Percentiles rank a stretch among this genome's conserved stretches.
These are phyloP conservation scores for Paramecium octaurelia DNA, from an alignment of 73 alveolate genomes.

Conservation along the genomic window DNA sequence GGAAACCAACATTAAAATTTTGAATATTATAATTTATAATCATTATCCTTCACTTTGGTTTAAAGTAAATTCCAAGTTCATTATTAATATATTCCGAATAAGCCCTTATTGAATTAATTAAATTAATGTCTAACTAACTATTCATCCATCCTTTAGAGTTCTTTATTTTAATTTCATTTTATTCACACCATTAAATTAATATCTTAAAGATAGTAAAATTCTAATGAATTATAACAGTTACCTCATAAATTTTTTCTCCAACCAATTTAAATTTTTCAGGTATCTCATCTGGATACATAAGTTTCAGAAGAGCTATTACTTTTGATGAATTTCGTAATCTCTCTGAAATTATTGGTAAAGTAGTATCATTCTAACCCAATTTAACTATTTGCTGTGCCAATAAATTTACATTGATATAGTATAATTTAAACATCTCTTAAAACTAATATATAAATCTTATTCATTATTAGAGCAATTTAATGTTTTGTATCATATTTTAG, in stretches of 20 bases:
- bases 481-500: background rate
- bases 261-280: background rate
- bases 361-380: background rate
- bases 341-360: background rate
- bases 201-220: background rate
- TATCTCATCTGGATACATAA: background rate
- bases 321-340: background rate
- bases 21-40: background rate
- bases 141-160: background rate
- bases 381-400: background rate
- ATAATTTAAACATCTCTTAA: background rate
- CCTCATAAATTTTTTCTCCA: background rate
- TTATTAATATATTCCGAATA: conserved; percentile 1
- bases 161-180: background rate
- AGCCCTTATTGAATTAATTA: background rate
- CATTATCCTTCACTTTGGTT: background rate
- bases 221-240: background rate
- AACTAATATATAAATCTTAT: background rate
- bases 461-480: background rate
- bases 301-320: background rate
- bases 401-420: background rate
- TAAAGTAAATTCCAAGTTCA: background rate
- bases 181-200: background rate
- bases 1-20: background rate
- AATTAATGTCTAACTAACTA: background rate